A percentile compares a stretch with the other conserved stretches of the same genome.
phyloP scores from a whole-genome alignment of 805 yeast genomes.

The Hanseniaspora clermontiae region DNA sequence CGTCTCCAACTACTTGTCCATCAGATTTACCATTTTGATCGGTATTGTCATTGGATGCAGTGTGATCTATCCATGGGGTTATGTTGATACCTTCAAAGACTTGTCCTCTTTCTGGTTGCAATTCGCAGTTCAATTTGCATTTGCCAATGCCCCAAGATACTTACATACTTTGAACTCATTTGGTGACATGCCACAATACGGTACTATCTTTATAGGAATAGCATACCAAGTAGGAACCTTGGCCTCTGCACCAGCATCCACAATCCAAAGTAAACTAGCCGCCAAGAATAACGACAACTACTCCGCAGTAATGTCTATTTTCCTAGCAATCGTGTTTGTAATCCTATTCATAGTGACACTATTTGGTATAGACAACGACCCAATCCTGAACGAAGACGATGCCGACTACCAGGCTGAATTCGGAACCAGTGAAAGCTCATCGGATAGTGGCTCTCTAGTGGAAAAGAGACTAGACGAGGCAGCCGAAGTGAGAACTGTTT shows the following conservation, averaged over 20 bases:
- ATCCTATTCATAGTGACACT: conserved; percentile 38
- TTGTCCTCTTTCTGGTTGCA: conserved; percentile 53
- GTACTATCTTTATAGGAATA: conserved; percentile 51
- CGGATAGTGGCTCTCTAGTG: not conserved
- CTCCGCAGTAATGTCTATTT: conserved; percentile 52
- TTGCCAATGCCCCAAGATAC: conserved; percentile 57
- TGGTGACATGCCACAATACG: conserved; percentile 32
- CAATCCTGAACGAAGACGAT: conserved; percentile 7
- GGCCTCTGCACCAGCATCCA: conserved; percentile 53
- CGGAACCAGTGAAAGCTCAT: not conserved
- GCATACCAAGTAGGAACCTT: conserved; percentile 59
- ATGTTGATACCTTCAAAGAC: conserved; percentile 32
- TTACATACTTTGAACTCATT: conserved; percentile 48
- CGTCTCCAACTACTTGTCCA: conserved; percentile 50
- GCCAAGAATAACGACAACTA: conserved; percentile 36
- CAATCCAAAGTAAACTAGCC: conserved; percentile 56
- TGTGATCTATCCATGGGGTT: conserved; percentile 53
- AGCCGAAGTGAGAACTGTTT: not conserved
- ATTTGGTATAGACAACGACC: conserved; percentile 47
- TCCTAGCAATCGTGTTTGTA: conserved; percentile 50
- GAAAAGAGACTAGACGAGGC: not conserved
- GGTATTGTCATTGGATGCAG: conserved; percentile 49
- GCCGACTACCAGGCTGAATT: not conserved
- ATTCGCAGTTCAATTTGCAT: conserved; percentile 54
- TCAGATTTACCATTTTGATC: conserved; percentile 48